These are phyloP conservation scores for Lachnellula arida DNA, from an alignment of 2,329 filamentous ascomycete species.

Conservation along the genomic window DNA sequence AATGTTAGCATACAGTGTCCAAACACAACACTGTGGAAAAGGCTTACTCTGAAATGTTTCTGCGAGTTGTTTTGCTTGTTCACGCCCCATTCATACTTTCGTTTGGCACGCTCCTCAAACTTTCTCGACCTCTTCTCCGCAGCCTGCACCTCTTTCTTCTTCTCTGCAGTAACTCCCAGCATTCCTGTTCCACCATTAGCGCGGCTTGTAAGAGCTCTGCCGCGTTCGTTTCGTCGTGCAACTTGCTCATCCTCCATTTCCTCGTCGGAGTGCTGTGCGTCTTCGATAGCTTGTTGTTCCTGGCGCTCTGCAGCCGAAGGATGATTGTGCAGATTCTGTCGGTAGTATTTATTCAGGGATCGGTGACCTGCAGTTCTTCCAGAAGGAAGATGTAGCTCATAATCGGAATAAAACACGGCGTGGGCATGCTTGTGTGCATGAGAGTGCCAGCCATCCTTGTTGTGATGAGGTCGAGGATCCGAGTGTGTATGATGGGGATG, in stretches of 20 bases:
- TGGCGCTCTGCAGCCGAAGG: constrained; percentile 73
- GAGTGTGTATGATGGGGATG: constrained; percentile 71
- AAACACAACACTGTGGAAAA: constrained; percentile 9
- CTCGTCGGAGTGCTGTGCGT: constrained; percentile 43
- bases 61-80: constrained; percentile 65
- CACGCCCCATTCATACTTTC: constrained; percentile 63
- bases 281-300: constrained; percentile 59
- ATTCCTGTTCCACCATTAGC: constrained; percentile 72
- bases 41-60: constrained; percentile 61
- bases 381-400: constrained; percentile 87
- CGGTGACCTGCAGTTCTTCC: constrained; percentile 88
- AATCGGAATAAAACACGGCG: constrained; percentile 85
- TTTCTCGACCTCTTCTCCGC: constrained; percentile 67
- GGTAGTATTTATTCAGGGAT: constrained; percentile 80
- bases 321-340: constrained; percentile 85
- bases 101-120: constrained; percentile 56
- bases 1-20: constrained; percentile 17
- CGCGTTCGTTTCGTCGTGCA: constrained; percentile 37
- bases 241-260: constrained; percentile 36
- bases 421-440: constrained; percentile 70
- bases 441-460: constrained; percentile 74
- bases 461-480: constrained; percentile 68
- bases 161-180: constrained; percentile 69
- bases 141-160: constrained; percentile 63
- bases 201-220: constrained; percentile 57